Conservation (phyloP, 768 basidiomycete genomes). For the Russula dissimulans region DNA sequence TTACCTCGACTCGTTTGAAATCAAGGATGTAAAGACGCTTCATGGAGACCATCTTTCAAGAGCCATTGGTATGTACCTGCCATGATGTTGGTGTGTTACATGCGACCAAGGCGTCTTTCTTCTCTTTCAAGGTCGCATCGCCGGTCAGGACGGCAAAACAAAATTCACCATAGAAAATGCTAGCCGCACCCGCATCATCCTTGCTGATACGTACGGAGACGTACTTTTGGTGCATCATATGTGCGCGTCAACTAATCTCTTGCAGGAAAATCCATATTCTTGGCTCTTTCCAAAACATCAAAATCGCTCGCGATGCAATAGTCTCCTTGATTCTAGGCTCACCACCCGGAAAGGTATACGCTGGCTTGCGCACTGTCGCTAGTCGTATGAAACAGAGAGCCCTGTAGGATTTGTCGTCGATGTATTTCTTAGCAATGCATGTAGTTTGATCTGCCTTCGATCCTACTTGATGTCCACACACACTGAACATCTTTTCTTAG, state of each 20-base stretch:
- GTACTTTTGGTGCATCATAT: slow-evolving; percentile 9
- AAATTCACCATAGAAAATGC: slow-evolving; percentile 99
- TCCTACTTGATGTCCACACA: too few species aligned
- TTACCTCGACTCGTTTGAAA: slow-evolving; percentile 97
- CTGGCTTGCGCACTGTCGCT: slow-evolving; percentile 83
- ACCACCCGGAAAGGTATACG: slow-evolving; percentile 90
- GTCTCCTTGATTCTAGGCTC: slow-evolving; percentile 93
- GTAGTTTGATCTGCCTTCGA: background rate
- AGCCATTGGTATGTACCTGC: slow-evolving; percentile 65
- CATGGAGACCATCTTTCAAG: slow-evolving; percentile 98
- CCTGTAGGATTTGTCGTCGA: slow-evolving; percentile 33
- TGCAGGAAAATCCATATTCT: slow-evolving; percentile 94
- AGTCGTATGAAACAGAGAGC: slow-evolving; percentile 91
- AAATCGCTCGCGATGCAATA: slow-evolving; percentile 91
- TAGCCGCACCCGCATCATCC: slow-evolving; percentile 92
- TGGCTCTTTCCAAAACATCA: slow-evolving; percentile 98
- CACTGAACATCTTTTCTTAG: background rate
- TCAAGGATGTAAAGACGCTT: slow-evolving; percentile 97
- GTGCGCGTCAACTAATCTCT: slow-evolving; percentile 4
- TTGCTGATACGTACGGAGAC: slow-evolving; percentile 84
- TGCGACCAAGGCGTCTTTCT: background rate
- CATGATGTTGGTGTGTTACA: background rate
- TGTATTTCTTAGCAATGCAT: background rate
- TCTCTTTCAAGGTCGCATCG: slow-evolving; percentile 69
- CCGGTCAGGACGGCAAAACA: slow-evolving; percentile 97